Base-by-base conservation (phyloP, 1,284 basidiomycete species). In the Kwoniella shivajii region DNA sequence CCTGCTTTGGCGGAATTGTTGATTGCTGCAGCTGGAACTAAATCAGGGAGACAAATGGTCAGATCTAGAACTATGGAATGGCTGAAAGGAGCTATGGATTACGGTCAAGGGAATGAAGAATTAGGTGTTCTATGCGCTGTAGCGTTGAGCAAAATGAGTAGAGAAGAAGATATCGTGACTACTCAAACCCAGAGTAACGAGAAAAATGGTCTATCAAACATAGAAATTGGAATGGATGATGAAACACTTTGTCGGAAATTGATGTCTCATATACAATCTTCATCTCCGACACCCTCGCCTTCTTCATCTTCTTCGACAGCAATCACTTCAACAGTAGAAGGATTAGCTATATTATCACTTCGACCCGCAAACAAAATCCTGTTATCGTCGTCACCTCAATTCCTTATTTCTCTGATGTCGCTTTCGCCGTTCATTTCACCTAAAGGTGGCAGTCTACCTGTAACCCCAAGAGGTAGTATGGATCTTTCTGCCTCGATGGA, bases 331-430 rank as follows among this genome's bases (percentile, higher is more conserved):
- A 42, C 49, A 4, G 31, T 58, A 9, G 92, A 96, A 78, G 90
- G 87, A 0, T 78, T 96, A 50, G 88, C 88, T 7, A 89, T 93
- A 73, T 83, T 92, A 55, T 89, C 86, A 57, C 79, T 84, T 31
- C 83, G 86, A 60, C 81, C 89, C 0, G 61, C 75, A 1, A 80
- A 89, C 61, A 90, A 90, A 74, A 86, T 87, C 61, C 70, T 74
- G 30, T 77, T 93, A 41, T 83, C 85, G 14, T 77, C 78, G 14
- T 83, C 87, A 61, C 30, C 79, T 0, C 61, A 68, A 0, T 86
- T 92, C 68, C 79, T 92, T 43, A 80, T 80, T 47, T 77, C 80
- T 30, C 80, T 94, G 5, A 85, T 90, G 67, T 73, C 82, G 0
- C 68, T 78, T 18, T 67, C 74, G 7, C 76, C 75, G 16, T 50